Evolutionary conservation across 495 filamentous ascomycete genomes (phyloP).

Genomic region (Saxispiralis lemnorum): DNA sequence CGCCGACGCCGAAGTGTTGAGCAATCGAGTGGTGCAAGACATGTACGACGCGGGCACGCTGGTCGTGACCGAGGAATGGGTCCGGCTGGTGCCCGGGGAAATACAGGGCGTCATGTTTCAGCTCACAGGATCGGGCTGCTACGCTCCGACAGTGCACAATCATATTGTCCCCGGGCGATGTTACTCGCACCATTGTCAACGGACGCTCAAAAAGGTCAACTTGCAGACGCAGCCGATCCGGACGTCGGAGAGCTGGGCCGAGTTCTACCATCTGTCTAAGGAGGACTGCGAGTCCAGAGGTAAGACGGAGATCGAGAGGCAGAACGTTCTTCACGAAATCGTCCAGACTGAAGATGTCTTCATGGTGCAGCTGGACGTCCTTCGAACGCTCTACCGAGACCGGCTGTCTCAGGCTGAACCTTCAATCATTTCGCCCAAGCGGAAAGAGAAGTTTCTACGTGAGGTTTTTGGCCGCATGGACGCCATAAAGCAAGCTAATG

Average conservation of each 20-base stretch:
- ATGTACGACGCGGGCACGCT: constrained; percentile 69
- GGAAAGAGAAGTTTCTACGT: constrained; percentile 55
- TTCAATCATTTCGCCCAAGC: constrained; percentile 58
- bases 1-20: constrained; percentile 81
- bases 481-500: constrained; percentile 75
- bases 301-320: constrained; percentile 81
- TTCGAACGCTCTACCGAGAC: constrained; percentile 75
- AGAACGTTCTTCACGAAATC: constrained; percentile 92
- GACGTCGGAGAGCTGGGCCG: constrained; percentile 70
- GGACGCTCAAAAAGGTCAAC: constrained; percentile 88
- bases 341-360: constrained; percentile 82
- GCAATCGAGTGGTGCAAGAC: constrained; percentile 55
- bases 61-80: constrained; percentile 89
- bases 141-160: constrained; percentile 66
- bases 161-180: constrained; percentile 58
- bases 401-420: constrained; percentile 55
- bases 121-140: constrained; percentile 83
- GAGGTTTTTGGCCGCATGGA: constrained; percentile 87
- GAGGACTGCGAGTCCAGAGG: constrained; percentile 47
- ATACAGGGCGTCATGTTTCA: constrained; percentile 85
- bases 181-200: constrained; percentile 84
- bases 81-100: constrained; percentile 62
- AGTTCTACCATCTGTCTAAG: constrained; percentile 73
- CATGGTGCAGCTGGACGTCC: constrained; percentile 70
- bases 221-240: constrained; percentile 49